Conservation (phyloP, 768 basidiomycete genomes). For the Chalciporus piperatus region DNA sequence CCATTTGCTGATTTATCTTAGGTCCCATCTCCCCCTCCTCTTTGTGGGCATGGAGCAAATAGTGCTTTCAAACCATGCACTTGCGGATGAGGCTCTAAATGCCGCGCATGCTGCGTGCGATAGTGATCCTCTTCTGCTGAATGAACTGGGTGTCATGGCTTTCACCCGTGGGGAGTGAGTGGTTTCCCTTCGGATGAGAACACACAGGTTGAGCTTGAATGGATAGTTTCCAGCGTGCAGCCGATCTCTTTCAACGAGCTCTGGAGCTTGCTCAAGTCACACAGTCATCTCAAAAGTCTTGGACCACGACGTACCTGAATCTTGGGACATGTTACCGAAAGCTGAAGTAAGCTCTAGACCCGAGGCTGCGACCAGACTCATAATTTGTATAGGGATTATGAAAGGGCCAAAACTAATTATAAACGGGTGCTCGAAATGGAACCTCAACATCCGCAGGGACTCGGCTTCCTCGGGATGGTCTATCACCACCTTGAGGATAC, state of each 20-base stretch:
- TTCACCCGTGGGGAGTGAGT: conserved; percentile 82
- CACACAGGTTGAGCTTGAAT: neutral
- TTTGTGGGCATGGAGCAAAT: conserved; percentile 99
- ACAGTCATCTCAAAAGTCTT: conserved; percentile 79
- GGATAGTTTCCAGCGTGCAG: conserved; percentile 69
- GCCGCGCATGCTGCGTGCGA: conserved; percentile 81
- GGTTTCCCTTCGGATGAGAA: neutral
- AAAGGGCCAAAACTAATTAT: conserved; percentile 73
- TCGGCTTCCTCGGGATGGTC: conserved; percentile 88
- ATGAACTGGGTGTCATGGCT: conserved; percentile 92
- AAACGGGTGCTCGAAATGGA: conserved; percentile 82
- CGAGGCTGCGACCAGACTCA: conserved; percentile 3
- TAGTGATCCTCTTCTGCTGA: conserved; percentile 84
- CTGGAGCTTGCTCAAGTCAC: conserved; percentile 81
- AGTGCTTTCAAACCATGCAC: conserved; percentile 71
- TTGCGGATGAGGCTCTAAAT: conserved; percentile 86
- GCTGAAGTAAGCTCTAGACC: conserved; percentile 52
- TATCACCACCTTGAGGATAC: conserved; percentile 70
- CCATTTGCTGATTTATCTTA: conserved; percentile 32
- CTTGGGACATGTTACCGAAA: conserved; percentile 88
- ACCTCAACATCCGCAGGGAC: conserved; percentile 75
- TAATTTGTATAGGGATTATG: conserved; percentile 39
- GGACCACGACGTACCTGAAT: conserved; percentile 90
- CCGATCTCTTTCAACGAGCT: conserved; percentile 66
- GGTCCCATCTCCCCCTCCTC: conserved; percentile 92